Base-by-base conservation (phyloP, 2,329 filamentous ascomycete genomes). In the Talaromyces verruculosus region DNA sequence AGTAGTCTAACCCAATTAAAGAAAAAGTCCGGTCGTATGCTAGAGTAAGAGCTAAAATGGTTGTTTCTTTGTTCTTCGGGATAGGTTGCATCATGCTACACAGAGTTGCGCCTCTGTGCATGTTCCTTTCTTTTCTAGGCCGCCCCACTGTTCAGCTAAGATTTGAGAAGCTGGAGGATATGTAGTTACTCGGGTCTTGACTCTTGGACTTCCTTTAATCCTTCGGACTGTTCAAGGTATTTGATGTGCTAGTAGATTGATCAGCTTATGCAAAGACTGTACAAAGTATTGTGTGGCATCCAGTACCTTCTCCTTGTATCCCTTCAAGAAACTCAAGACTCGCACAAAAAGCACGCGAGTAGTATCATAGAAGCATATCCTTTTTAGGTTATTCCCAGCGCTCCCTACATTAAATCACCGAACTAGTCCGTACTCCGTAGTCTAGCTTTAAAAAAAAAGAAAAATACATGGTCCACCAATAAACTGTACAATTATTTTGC, bases 61-160 rank as follows among this genome's bases (percentile, higher is more conserved):
- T 2, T n/a, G 19, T 39, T 57, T 57, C 33, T 37, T 57, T 57
- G n/a, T 37, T 37, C n/a, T 37, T 57, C 30, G 19, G 19, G 53
- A 25, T 37, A 57, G 33, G 53, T 17, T 39, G 53, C 53, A 57
- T 25, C 19, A 39, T 57, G 53, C 53, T 37, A 39, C 53, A 57
- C 33, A 37, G 5, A 57, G 2, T 35, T 57, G 11, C 28, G 17
- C 49, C 11, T 11, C 17, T 39, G 30, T 39, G 53, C n/a, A 57
- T 37, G 5, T 17, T 37, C 33, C 53, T 37, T 57, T 11, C n/a
- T 13, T 37, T 57, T 57, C 53, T 57, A 37, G 53, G n/a, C n/a
- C 30, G n/a, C 53, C 30, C 53, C 53, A 57, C 33, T 57, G 53
- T 57, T 39, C 33, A 57, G 53, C 53, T 39, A 37, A 57, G 33